phyloP scores from a whole-genome alignment of 768 basidiomycete species.

The Mycena pura region DNA sequence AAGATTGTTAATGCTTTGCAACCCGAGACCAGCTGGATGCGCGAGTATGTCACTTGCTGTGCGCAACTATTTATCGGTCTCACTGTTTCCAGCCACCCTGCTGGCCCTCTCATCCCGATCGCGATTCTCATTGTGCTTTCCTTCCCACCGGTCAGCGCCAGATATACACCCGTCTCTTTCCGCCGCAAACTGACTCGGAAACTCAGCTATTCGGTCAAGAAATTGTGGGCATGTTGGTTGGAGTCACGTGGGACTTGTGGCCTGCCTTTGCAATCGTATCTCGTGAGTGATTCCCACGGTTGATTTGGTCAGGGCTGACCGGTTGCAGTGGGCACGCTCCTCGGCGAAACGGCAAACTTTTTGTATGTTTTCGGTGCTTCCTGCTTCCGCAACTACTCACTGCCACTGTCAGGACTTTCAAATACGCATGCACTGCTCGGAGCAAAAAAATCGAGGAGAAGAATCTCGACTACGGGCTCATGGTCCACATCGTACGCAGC shows the following conservation, averaged over 20 bases:
- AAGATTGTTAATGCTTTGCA: constrained; percentile 57
- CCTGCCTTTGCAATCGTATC: constrained; percentile 61
- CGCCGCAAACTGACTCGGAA: constrained; percentile 65
- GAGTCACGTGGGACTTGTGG: constrained; percentile 3
- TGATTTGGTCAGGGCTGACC: background rate
- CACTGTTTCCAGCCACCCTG: constrained; percentile 35
- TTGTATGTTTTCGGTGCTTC: constrained; percentile 46
- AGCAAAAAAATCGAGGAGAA: constrained; percentile 55
- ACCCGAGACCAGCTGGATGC: constrained; percentile 56
- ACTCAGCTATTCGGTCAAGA: constrained; percentile 61
- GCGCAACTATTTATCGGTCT: constrained; percentile 17
- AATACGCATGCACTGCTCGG: constrained; percentile 56
- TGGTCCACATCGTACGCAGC: constrained; percentile 59
- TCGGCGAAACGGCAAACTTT: constrained; percentile 72
- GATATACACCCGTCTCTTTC: constrained; percentile 67
- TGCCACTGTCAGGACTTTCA: constrained; percentile 53
- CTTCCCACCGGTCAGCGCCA: constrained; percentile 8
- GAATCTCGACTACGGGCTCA: constrained; percentile 41
- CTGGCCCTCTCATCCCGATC: constrained; percentile 62
- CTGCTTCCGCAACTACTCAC: background rate
- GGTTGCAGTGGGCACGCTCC: constrained; percentile 55
- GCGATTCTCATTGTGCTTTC: constrained; percentile 58
- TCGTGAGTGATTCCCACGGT: background rate
- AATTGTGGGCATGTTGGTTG: background rate
- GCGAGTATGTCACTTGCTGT: constrained; percentile 37